Base-by-base conservation (phyloP, 257 asterid species). In the Gynochthodes officinalis region DNA sequence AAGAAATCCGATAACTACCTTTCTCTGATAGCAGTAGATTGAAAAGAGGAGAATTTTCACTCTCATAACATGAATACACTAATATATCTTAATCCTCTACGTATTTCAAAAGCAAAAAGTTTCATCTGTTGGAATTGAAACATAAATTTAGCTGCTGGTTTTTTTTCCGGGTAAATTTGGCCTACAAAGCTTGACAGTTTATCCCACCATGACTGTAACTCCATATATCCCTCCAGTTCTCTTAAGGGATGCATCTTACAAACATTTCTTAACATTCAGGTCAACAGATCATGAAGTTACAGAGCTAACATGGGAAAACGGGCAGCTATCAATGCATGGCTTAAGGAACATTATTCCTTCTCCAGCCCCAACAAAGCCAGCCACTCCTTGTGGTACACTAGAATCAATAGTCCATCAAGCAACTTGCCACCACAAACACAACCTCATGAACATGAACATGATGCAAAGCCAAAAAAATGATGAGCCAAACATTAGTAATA, bases 271-370 rank as follows among this genome's bases (percentile, higher is more conserved):
- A 61, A 60, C 54, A 30, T 68, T 76, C 83, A 88, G 91, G 90
- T 67, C 87, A 13, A 44, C 52, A 64, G 75, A 78, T 50, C 62
- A 70, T 12, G 89, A 78, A 74, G 83, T 83, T 32, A 75, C 76
- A 30, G 96, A 87, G 81, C 79, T 89, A 27, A 81, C 81, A 57
- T 87, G 91, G 93, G 88, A 84, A 81, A 89, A 87, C 28, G 90
- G 93, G 19, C 85, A 87, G 28, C 67, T 83, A 52, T 67, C 76
- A 19, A 54, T 81, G 82, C 88, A 85, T 18, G 87, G 78, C 3
- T 65, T 82, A 1, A 52, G 76, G 13, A 78, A 52, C 0, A 60
- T 48, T 16, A 28, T 23, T 61, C 66, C 74, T 37, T 21, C 63
- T 53, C 60, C 71, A 3, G 63, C 69, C 39, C 76, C 67, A 52